Percentiles rank a stretch among this genome's conserved stretches.
phyloP scores from a whole-genome alignment of 169 alveolate species.

The Eimeria maxima region DNA sequence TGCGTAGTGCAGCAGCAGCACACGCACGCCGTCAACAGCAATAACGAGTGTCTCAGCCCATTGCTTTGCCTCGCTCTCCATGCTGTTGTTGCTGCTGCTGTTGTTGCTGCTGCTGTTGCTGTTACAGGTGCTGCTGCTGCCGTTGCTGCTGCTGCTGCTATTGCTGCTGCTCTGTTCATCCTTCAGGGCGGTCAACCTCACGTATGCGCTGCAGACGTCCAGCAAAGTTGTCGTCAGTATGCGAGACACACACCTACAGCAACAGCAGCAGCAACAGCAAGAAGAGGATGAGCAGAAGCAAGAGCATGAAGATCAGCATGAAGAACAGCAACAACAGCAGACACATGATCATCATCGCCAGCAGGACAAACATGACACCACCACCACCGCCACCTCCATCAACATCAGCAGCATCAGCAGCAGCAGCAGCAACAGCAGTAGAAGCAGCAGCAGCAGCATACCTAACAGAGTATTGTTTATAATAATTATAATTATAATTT shows the following conservation, averaged over 20 bases:
- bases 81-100: conserved; percentile 27
- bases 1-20: conserved; percentile 64
- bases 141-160: conserved; percentile 12
- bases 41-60: conserved; percentile 52
- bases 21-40: conserved; percentile 62
- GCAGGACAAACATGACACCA: not conserved
- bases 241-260: conserved; percentile 49
- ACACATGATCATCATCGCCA: not conserved
- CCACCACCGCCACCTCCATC: no score
- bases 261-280: conserved; percentile 24
- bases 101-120: not conserved
- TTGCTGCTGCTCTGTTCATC: not conserved
- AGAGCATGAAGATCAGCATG: not conserved
- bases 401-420: no score
- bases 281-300: not conserved
- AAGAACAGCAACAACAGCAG: not conserved
- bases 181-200: not conserved
- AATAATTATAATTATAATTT: no score
- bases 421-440: no score
- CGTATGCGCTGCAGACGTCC: conserved; percentile 23
- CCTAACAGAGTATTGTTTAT: not conserved
- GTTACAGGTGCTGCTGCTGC: not conserved
- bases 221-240: conserved; percentile 15
- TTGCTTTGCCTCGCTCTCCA: conserved; percentile 15
- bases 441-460: not conserved